These are phyloP conservation scores for Acer campestre DNA, from an alignment of 345 rosid species.

Conservation along the genomic window DNA sequence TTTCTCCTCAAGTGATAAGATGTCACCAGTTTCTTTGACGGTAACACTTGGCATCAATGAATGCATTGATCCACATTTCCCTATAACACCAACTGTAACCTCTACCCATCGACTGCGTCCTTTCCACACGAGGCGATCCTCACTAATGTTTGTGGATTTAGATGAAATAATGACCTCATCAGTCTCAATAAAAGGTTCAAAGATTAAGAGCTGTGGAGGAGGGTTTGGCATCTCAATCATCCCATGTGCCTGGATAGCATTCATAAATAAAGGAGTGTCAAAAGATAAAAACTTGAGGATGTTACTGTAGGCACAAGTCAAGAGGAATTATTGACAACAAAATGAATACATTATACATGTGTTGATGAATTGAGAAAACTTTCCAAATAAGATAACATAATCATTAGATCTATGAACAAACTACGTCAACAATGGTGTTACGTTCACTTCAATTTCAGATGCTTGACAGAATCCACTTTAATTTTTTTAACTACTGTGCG, in stretches of 20 bases:
- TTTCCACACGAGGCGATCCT: constrained; percentile 62
- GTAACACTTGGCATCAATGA: constrained; percentile 87
- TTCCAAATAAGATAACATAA: not conserved
- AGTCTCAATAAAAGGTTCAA: constrained; percentile 90
- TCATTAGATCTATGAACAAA: not conserved
- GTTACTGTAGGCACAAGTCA: not conserved
- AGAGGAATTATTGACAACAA: not conserved
- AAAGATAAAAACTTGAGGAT: not conserved
- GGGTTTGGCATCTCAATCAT: constrained; percentile 96
- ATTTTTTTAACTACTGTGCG: not conserved
- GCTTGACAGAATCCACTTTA: not conserved
- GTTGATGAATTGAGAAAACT: not conserved
- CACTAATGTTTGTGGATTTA: constrained; percentile 39
- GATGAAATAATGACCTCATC: constrained; percentile 76
- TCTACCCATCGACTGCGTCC: constrained; percentile 84
- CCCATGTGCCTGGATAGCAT: constrained; percentile 67
- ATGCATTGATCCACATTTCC: constrained; percentile 73
- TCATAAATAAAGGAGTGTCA: constrained; percentile 16
- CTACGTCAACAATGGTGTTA: not conserved
- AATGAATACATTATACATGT: not conserved
- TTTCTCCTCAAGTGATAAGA: constrained; percentile 93
- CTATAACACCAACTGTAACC: constrained; percentile 85
- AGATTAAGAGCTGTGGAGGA: constrained; percentile 76
- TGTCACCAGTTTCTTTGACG: constrained; percentile 90
- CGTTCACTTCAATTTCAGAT: not conserved